A percentile compares a stretch with the other conserved stretches of the same genome.
These are phyloP conservation scores for Mortierella alpina DNA, from an alignment of 192 early-diverging fungal genomes.

Conservation along the genomic window DNA sequence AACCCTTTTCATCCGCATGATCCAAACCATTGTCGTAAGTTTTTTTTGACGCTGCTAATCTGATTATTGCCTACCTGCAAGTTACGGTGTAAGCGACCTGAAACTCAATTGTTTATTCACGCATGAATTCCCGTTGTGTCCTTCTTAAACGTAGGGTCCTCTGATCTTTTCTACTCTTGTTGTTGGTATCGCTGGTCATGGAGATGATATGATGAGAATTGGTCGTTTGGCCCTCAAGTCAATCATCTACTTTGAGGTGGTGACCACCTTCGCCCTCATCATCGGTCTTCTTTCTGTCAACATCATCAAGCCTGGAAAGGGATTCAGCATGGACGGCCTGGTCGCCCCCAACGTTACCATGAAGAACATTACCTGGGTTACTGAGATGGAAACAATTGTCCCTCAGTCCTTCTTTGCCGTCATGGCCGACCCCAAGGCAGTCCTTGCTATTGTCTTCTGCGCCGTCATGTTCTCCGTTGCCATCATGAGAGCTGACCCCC, in stretches of 20 bases:
- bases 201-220: conserved; percentile 67
- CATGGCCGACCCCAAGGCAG: conserved; percentile 41
- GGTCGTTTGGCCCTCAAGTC: conserved; percentile 75
- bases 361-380: conserved; percentile 62
- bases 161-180: conserved; percentile 79
- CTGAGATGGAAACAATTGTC: conserved; percentile 67
- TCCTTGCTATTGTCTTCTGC: conserved; percentile 72
- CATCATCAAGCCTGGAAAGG: conserved; percentile 70
- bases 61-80: neutral
- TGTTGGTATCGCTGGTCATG: conserved; percentile 81
- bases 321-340: conserved; percentile 47
- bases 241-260: conserved; percentile 74
- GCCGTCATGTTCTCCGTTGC: conserved; percentile 73
- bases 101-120: neutral
- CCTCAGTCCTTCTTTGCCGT: conserved; percentile 70
- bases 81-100: too few species aligned
- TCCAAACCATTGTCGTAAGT: conserved; percentile 57
- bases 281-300: conserved; percentile 76
- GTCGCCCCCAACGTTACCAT: neutral
- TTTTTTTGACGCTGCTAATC: neutral
- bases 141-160: conserved; percentile 56
- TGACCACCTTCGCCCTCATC: conserved; percentile 72
- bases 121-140: neutral
- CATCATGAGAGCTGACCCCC: conserved; percentile 56
- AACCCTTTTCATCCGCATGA: conserved; percentile 64